A percentile compares a stretch with the other conserved stretches of the same genome.
Conservation (phyloP, 2,329 filamentous ascomycete genomes). For the Clonostachys chloroleuca region DNA sequence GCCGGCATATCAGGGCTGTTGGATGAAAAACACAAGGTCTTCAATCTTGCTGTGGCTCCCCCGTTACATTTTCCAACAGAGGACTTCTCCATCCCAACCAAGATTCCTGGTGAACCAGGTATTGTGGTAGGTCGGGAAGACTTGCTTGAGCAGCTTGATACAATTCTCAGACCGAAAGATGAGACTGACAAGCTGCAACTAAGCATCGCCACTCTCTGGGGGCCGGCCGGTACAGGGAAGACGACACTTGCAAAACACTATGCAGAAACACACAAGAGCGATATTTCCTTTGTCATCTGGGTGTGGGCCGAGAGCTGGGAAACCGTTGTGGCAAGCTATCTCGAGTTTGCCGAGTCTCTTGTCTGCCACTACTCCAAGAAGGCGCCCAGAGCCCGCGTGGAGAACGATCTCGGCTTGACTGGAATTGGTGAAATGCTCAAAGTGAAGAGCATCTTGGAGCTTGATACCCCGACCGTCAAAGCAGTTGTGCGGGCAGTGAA, state of each 20-base stretch:
- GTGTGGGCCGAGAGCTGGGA: slow-evolving; percentile 16
- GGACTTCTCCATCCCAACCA: slow-evolving; percentile 10
- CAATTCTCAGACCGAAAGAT: slow-evolving; percentile 4
- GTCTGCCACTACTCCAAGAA: slow-evolving; percentile 12
- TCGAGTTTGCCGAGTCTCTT: slow-evolving; percentile 12
- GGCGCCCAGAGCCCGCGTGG: slow-evolving; percentile 7
- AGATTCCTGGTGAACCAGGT: slow-evolving; percentile 6
- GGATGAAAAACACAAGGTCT: slow-evolving; percentile 10
- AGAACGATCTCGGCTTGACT: slow-evolving; percentile 13
- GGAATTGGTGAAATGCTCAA: slow-evolving; percentile 16
- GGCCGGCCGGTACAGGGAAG: slow-evolving; percentile 12
- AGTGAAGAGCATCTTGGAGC: slow-evolving; percentile 10
- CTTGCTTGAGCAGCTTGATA: slow-evolving; percentile 8
- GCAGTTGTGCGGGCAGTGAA: slow-evolving; percentile 15
- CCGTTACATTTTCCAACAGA: slow-evolving; percentile 8
- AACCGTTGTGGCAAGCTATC: slow-evolving; percentile 14
- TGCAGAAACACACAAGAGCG: slow-evolving; percentile 9
- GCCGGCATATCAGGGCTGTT: slow-evolving; percentile 6
- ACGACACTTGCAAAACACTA: slow-evolving; percentile 14
- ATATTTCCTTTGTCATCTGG: slow-evolving; percentile 16
- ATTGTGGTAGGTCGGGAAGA: slow-evolving; percentile 2
- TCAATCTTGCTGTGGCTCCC: slow-evolving; percentile 10
- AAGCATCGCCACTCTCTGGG: slow-evolving; percentile 14
- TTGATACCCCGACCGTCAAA: slow-evolving; percentile 11
- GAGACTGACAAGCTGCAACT: slow-evolving; percentile 6